phyloP scores from a whole-genome alignment of 495 filamentous ascomycete species.

The Aspergillus heteromorphus region DNA sequence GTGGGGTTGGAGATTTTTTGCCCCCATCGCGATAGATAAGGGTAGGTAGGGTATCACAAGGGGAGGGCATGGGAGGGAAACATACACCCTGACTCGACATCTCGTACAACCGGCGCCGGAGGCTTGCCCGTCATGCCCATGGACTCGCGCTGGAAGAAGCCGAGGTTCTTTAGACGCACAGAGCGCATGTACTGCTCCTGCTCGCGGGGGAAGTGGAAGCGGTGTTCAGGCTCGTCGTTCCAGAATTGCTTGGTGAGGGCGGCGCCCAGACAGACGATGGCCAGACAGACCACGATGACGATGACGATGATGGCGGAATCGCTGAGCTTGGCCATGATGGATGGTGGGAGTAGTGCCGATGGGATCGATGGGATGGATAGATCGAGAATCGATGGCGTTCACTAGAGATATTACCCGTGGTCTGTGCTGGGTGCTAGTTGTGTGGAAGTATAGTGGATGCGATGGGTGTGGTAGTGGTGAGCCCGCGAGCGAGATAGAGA shows the following conservation, averaged over 20 bases:
- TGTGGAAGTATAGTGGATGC: background rate
- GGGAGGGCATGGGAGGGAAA: too few relatives aligned
- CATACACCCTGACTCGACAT: slow-evolving; percentile 33
- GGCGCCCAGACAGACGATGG: slow-evolving; percentile 28
- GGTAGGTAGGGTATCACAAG: too few relatives aligned
- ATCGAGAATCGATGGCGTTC: background rate
- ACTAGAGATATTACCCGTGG: background rate
- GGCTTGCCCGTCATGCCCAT: background rate
- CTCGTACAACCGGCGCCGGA: slow-evolving; percentile 12
- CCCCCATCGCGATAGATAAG: too few relatives aligned
- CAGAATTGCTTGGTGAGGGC: slow-evolving; percentile 29
- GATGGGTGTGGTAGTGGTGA: background rate
- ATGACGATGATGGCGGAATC: slow-evolving; percentile 37
- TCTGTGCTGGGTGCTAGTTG: background rate
- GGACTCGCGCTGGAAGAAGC: slow-evolving; percentile 22
- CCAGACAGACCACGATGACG: slow-evolving; percentile 36
- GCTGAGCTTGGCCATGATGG: slow-evolving; percentile 25
- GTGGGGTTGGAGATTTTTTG: too few relatives aligned
- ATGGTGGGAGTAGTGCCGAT: too few relatives aligned
- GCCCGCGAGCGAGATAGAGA: background rate
- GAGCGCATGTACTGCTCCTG: slow-evolving; percentile 37
- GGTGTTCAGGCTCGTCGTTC: slow-evolving; percentile 17
- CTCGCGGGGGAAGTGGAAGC: slow-evolving; percentile 21
- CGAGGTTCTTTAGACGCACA: slow-evolving; percentile 31
- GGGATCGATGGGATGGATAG: background rate